phyloP scores from a whole-genome alignment of 2,329 filamentous ascomycete genomes.

The Diaporthe vaccinii region DNA sequence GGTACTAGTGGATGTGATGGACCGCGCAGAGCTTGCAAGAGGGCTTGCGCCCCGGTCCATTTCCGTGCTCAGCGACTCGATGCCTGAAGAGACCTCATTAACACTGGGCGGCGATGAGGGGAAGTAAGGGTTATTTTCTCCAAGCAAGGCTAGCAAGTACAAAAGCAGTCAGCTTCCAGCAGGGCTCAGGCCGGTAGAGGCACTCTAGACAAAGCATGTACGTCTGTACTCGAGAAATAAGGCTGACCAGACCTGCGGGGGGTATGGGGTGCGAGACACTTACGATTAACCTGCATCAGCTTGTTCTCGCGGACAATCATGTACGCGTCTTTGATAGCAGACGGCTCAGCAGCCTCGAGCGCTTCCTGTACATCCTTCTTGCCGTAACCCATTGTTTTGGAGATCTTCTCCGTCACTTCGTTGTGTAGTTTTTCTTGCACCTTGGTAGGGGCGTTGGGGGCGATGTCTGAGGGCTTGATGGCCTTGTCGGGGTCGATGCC shows the following conservation, averaged over 20 bases:
- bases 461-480: slow-evolving; percentile 86
- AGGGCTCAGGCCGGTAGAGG: slow-evolving; percentile 8
- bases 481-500: slow-evolving; percentile 94
- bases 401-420: slow-evolving; percentile 93
- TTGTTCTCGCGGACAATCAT: slow-evolving; percentile 98
- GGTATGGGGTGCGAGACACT: slow-evolving; percentile 56
- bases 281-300: slow-evolving; percentile 94
- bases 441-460: slow-evolving; percentile 81
- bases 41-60: slow-evolving; percentile 60
- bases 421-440: slow-evolving; percentile 92
- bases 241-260: neutral
- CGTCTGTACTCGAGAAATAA: slow-evolving; percentile 10
- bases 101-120: slow-evolving; percentile 61
- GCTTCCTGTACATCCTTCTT: slow-evolving; percentile 96
- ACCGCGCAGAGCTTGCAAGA: slow-evolving; percentile 68
- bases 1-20: slow-evolving; percentile 63
- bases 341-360: slow-evolving; percentile 90
- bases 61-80: slow-evolving; percentile 54
- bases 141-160: slow-evolving; percentile 60
- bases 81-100: slow-evolving; percentile 67
- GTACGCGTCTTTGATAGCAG: slow-evolving; percentile 98
- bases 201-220: neutral
- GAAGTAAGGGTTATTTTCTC: slow-evolving; percentile 58
- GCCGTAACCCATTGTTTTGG: slow-evolving; percentile 97
- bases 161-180: slow-evolving; percentile 45